Conservation (phyloP, 2,329 filamentous ascomycete genomes). For the Escovopsis sp. region DNA sequence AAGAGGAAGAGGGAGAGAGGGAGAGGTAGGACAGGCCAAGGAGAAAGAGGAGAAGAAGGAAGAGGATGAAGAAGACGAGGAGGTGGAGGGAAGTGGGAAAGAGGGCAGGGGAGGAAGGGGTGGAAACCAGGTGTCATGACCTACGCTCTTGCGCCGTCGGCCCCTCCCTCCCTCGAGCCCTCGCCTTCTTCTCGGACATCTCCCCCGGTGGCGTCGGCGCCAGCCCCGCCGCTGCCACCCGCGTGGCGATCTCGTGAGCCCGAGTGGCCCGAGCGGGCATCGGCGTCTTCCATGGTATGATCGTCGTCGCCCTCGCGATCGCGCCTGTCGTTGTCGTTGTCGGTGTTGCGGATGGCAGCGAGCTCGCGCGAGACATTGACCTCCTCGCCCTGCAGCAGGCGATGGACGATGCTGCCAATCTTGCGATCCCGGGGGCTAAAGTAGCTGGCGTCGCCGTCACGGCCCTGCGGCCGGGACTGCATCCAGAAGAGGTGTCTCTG, state of each 20-base stretch:
- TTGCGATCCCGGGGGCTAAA: constrained; percentile 77
- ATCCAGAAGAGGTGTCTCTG: constrained; percentile 92
- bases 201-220: constrained; percentile 73
- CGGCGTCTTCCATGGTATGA: constrained; percentile 41
- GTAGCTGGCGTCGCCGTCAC: constrained; percentile 52
- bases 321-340: constrained; percentile 25
- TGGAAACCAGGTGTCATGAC: constrained; percentile 17
- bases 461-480: constrained; percentile 72
- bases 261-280: constrained; percentile 48
- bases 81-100: no score
- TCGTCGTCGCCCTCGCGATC: constrained; percentile 50
- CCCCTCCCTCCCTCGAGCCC: constrained; percentile 77
- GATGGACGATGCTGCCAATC: constrained; percentile 76
- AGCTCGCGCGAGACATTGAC: constrained; percentile 65
- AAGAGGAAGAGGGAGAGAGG: no score
- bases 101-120: no score
- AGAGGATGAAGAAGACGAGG: no score
- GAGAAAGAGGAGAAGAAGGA: no score
- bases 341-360: constrained; percentile 39
- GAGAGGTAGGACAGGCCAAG: no score
- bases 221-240: constrained; percentile 63
- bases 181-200: constrained; percentile 85
- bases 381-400: constrained; percentile 74
- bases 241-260: constrained; percentile 40
- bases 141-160: constrained; percentile 99